A percentile compares a stretch with the other conserved stretches of the same genome.
Conservation (phyloP, 2,329 filamentous ascomycete genomes). For the Ascomycota sp. region DNA sequence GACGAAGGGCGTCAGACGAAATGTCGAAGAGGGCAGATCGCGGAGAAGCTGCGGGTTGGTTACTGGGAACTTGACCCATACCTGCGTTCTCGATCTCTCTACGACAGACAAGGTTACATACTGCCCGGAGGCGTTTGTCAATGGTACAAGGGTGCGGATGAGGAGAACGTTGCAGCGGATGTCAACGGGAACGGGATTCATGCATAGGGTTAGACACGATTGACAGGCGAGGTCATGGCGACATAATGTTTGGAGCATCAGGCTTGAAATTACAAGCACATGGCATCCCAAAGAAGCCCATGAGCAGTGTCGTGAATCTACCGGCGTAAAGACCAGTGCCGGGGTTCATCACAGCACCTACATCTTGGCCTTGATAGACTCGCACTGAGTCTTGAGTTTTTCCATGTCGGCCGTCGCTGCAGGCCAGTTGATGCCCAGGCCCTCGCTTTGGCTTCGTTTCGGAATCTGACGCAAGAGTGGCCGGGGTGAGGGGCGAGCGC, state of each 20-base stretch:
- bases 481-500: not conserved
- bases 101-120: conserved; percentile 64
- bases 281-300: too few species aligned
- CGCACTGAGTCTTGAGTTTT: conserved; percentile 54
- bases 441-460: conserved; percentile 71
- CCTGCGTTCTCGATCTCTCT: conserved; percentile 60
- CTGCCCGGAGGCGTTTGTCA: conserved; percentile 44
- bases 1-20: conserved; percentile 26
- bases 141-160: conserved; percentile 35
- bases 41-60: conserved; percentile 42
- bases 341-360: conserved; percentile 24
- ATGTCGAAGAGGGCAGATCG: conserved; percentile 38
- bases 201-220: not conserved
- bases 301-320: too few species aligned
- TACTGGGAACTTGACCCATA: conserved; percentile 90
- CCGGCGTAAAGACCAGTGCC: too few species aligned
- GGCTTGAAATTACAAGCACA: too few species aligned
- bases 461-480: conserved; percentile 48
- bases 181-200: conserved; percentile 1
- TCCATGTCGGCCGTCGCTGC: conserved; percentile 59
- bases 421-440: conserved; percentile 66
- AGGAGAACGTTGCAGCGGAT: conserved; percentile 4
- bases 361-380: conserved; percentile 82
- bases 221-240: not conserved
- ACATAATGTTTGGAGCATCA: not conserved